These are phyloP conservation scores for Nitzschia sp. DNA, from an alignment of 108 stramenopile genomes.

Conservation along the genomic window DNA sequence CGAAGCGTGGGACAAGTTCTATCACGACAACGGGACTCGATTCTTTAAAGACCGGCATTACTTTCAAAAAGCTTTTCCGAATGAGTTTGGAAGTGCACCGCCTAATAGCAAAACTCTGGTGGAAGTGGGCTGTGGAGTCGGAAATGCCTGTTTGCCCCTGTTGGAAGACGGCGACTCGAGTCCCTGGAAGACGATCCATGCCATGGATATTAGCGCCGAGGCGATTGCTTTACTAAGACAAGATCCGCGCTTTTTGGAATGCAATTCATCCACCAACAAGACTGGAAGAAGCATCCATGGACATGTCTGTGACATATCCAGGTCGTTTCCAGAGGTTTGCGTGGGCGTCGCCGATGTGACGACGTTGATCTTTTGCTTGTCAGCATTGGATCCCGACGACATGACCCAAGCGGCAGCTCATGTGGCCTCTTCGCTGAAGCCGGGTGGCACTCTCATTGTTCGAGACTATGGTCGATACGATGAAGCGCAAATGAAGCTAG, in stretches of 20 bases:
- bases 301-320: constrained; percentile 49
- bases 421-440: constrained; percentile 56
- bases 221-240: constrained; percentile 63
- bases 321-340: constrained; percentile 39
- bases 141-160: constrained; percentile 82
- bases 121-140: constrained; percentile 92
- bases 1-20: constrained; percentile 80
- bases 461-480: constrained; percentile 91
- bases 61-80: constrained; percentile 74
- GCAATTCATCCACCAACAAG: constrained; percentile 17
- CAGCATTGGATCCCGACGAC: constrained; percentile 64
- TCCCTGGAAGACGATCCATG: constrained; percentile 39
- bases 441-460: constrained; percentile 73
- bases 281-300: constrained; percentile 46
- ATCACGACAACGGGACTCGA: constrained; percentile 59
- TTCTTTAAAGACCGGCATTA: constrained; percentile 93
- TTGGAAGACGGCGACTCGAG: constrained; percentile 39
- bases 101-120: constrained; percentile 43
- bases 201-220: constrained; percentile 63
- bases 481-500: constrained; percentile 77
- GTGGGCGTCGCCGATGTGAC: constrained; percentile 54
- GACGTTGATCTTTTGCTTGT: constrained; percentile 83
- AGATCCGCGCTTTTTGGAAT: constrained; percentile 57
- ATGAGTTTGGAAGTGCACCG: constrained; percentile 49
- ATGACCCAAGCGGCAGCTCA: constrained; percentile 52